Conservation (phyloP, 176 grass and related monocot genomes). For the Sorghum bicolor region DNA sequence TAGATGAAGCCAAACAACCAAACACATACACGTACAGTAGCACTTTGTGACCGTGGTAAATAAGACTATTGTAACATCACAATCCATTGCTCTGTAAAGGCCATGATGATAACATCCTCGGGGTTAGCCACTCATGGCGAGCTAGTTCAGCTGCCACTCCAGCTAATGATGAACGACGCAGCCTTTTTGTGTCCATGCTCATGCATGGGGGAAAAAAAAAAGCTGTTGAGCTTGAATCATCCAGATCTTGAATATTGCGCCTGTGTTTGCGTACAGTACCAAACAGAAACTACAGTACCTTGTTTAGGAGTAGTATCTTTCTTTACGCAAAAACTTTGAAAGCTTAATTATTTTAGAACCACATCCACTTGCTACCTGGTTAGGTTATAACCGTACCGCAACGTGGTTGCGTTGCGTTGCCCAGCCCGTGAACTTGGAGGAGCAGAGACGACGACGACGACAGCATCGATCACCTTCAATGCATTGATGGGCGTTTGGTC, state of each 20-base stretch:
- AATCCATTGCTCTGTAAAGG: too few species aligned
- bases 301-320: too few species aligned
- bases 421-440: background rate
- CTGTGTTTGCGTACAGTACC: background rate
- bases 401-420: background rate
- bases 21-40: too few species aligned
- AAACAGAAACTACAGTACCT: too few species aligned
- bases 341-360: background rate
- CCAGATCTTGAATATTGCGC: constrained; percentile 29
- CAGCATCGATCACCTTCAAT: background rate
- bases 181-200: constrained; percentile 14
- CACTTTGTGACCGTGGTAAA: too few species aligned
- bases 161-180: constrained; percentile 21
- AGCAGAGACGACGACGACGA: background rate
- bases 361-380: background rate
- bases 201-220: background rate
- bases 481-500: background rate
- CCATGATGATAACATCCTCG: too few species aligned
- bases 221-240: constrained; percentile 17
- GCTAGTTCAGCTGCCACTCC: constrained; percentile 28
- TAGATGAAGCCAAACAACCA: too few species aligned
- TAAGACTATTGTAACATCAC: too few species aligned
- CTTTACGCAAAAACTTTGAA: background rate
- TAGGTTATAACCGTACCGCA: background rate
- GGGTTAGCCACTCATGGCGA: background rate